Evolutionary conservation across 306 rosid genomes (phyloP), one percentile per base, ranked within the genome.

Genomic region (Rosa persica): DNA sequence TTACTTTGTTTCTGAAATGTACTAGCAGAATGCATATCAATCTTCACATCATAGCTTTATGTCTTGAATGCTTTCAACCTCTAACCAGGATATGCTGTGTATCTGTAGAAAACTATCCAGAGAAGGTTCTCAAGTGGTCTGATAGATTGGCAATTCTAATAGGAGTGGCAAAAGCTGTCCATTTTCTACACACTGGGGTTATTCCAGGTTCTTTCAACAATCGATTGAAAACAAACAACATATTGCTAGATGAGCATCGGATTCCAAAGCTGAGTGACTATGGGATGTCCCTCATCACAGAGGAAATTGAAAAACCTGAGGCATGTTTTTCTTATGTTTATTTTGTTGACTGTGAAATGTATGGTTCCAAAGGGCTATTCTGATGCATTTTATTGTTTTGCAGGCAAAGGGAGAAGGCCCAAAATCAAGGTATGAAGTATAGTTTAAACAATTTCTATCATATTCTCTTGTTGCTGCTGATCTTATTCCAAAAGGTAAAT

Each of bases 111-210:
- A 80, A 79, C 81, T 78, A 79, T 51, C 78, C 80, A 20, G 93
- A 89, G 65, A 92, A 89, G 86, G 83, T 86, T 22, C 88, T 92
- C 22, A 88, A 84, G 62, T 94, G 98, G 98, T 86, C 97, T 38
- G 97, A 90, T 67, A 92, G 98, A 83, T 79, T 94, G 77, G 83
- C 90, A 73, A 85, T 90, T 81, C 79, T 92, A 67, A 90, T 89
- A 49, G 98, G 98, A 83, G 83, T 94, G 60, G 97, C 97, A 13
- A 94, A 94, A 85, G 97, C 97, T 13, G 95, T 94, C 70, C 88
- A 94, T 75, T 92, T 88, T 78, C 88, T 94, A 39, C 97, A 94
- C 69, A 92, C 93, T 49, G 91, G 98, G 52, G 91, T 86, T 43
- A 89, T 88, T 75, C 97, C 97, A 0, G 93, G 93, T 78, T 90